Evolutionary conservation across 306 rosid genomes (phyloP), one percentile per base, ranked within the genome.

Genomic region (Vigna mungo): DNA sequence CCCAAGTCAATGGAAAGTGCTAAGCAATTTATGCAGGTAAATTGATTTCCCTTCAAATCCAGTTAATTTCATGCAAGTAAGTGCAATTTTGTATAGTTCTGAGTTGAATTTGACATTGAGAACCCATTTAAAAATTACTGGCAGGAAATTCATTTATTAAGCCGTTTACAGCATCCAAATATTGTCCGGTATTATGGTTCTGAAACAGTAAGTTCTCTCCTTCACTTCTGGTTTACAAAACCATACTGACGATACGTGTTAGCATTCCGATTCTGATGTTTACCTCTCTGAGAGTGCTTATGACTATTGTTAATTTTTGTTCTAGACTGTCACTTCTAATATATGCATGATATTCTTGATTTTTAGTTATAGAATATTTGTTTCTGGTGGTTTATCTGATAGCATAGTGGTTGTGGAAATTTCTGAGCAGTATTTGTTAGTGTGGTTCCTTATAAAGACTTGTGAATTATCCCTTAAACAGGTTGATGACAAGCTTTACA

Each of bases 1-100:
- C 96, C 97, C 65, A 96, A 96, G 89, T 96, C 97, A 7, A 88
- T 80, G 89, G 98, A 96, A 92, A 88, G 98, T 81, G 92, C 98
- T 12, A 92, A 91, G 88, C 99, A 96, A 84, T 87, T 96, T 79
- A 91, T 71, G 88, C 98, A 96, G 98, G 99, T 92, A 83, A 80
- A 63, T 51, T 73, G 59, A 47, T 63, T 30, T 10, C 78, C 56
- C 68, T 62, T 10, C 39, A 36, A 36, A 36, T 36, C 39, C 6
- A 36, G 39, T 36, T 36, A 36, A 6, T 71, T 59, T 56, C 70
- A 55, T 2, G 21, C 14, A 8, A 49, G 15, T 34, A 21, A 59
- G 44, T 43, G 80, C 61, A 56, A 13, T 59, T 25, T 72, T 21
- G 53, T 80, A 70, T 77, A 59, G 64, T 71, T 71, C 78, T 80